Evolutionary conservation across 371 early-diverging fungal genomes (phyloP).

Genomic region (Cokeromyces recurvatus): DNA sequence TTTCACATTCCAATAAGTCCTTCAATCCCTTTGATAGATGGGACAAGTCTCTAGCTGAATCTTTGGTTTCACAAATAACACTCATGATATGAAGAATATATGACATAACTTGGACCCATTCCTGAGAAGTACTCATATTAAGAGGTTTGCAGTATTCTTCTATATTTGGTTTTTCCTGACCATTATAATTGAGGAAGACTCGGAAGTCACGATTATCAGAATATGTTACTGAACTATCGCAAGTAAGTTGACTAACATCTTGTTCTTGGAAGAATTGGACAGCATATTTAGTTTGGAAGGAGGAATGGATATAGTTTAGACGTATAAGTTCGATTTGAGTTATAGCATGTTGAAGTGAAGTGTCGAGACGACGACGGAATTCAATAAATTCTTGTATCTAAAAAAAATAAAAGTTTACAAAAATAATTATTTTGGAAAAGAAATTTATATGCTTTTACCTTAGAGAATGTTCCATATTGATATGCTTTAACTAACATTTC

Average conservation of each 20-base stretch:
- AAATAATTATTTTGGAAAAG: background rate
- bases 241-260: slow-evolving; percentile 48
- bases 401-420: slow-evolving; percentile 6
- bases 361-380: slow-evolving; percentile 66
- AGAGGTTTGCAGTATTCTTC: slow-evolving; percentile 37
- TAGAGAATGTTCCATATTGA: slow-evolving; percentile 81
- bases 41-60: slow-evolving; percentile 11
- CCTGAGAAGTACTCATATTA: slow-evolving; percentile 28
- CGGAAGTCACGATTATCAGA: slow-evolving; percentile 65
- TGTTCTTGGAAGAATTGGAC: slow-evolving; percentile 56
- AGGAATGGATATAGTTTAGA: slow-evolving; percentile 49
- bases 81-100: slow-evolving; percentile 26
- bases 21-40: slow-evolving; percentile 13
- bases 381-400: slow-evolving; percentile 80
- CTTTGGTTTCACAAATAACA: slow-evolving; percentile 29
- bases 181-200: slow-evolving; percentile 54
- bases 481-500: slow-evolving; percentile 85
- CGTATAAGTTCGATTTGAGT: slow-evolving; percentile 55
- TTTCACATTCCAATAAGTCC: slow-evolving; percentile 9
- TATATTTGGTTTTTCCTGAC: slow-evolving; percentile 27
- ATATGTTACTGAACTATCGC: slow-evolving; percentile 20
- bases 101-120: slow-evolving; percentile 34
- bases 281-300: slow-evolving; percentile 50
- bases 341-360: slow-evolving; percentile 70
- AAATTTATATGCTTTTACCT: slow-evolving; percentile 42